Evolutionary conservation across 106 monocot species (phyloP), one percentile per base, ranked within the genome.

Genomic region (Dendrobium catenatum): DNA sequence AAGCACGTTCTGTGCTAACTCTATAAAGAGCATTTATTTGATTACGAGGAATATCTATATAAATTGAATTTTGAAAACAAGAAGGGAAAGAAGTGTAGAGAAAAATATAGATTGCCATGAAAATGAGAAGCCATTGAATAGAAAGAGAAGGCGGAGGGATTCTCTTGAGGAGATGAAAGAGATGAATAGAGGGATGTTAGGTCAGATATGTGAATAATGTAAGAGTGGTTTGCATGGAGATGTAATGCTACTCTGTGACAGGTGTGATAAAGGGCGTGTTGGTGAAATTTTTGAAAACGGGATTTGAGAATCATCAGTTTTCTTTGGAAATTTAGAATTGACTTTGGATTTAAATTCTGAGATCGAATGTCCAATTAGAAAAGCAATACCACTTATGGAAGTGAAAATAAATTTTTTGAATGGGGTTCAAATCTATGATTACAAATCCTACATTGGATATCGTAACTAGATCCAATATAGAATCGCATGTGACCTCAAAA

Each of bases 141-240:
- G 55, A 56, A 89, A 87, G 82, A 79, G 85, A 80, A 86, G 84
- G 42, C 83, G 68, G 81, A 88, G 37, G 58, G 56, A 67, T 24
- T 48, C 19, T 33, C 44, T 37, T 70, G 67, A 6, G 55, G 83
- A 82, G 33, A 81, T 46, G 54, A 56, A 79, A 42, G 78, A 77
- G 56, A 42, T 81, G 73, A 61, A 26, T 59, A 67, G 75, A 31
- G 84, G 80, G 68, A 79, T 64, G 72, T 70, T 75, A 15, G 92
- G 91, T 82, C 95, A 95, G 89, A 89, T 95, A 4, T 92, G 92
- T 55, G 89, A 93, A 85, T 92, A 93, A 29, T 95, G 95, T 55
- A 93, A 89, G 22, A 93, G 95, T 15, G 95, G 95, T 1, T 81
- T 90, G 84, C 95, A 95, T 49, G 95, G 90, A 17, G 92, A 93